Percentiles rank a stretch among this genome's conserved stretches.
Evolutionary conservation across 148 eudicot species (phyloP).

Genomic region (Selenicereus undatus): DNA sequence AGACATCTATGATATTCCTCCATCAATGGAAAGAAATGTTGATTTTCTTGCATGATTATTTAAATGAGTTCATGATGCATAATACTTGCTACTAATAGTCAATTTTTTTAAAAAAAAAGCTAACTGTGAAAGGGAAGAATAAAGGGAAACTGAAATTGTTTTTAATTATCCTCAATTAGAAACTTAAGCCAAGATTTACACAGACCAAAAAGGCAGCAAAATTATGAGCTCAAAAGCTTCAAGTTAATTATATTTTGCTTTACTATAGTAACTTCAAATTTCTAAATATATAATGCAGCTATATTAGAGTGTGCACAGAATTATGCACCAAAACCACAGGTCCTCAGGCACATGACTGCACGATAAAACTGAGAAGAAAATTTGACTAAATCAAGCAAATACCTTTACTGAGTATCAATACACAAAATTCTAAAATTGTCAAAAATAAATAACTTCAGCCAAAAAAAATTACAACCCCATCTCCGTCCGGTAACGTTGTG

Average conservation of each 20-base stretch:
- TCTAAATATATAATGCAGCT: slow-evolving; percentile 1
- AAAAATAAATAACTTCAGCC: background rate
- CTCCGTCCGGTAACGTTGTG: background rate
- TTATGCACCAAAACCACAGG: background rate
- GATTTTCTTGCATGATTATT: too few relatives aligned
- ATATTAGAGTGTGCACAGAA: background rate
- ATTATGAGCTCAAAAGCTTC: background rate
- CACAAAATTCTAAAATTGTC: background rate
- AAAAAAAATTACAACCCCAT: background rate
- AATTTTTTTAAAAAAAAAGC: background rate
- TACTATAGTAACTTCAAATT: background rate
- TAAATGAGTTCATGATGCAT: background rate
- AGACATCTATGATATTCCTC: background rate
- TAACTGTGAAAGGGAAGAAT: background rate
- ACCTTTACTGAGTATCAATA: background rate
- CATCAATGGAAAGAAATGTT: background rate
- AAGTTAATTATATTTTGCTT: background rate
- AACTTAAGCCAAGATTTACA: background rate
- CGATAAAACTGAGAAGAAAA: background rate
- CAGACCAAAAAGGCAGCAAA: background rate
- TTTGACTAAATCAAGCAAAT: background rate
- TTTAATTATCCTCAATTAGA: background rate
- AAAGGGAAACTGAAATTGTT: background rate
- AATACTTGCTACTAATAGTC: too few relatives aligned
- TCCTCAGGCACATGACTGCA: background rate